Percentiles rank a stretch among this genome's conserved stretches.
phyloP scores from a whole-genome alignment of 1,139 yeast species.

The Debaryomyces subglobosus region DNA sequence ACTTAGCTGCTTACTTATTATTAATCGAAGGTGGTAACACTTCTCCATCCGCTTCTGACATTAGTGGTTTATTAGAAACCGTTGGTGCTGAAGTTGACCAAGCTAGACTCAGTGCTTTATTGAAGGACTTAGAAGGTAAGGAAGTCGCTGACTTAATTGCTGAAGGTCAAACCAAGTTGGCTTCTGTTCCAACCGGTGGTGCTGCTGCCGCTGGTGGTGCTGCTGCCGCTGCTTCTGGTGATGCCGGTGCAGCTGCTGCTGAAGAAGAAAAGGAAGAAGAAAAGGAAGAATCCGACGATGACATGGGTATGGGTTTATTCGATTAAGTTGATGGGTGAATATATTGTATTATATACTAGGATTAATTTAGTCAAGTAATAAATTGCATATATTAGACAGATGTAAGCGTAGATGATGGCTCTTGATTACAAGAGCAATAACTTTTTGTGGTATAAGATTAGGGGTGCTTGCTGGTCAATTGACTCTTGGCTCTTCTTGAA shows the following conservation, averaged over 20 bases:
- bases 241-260: constrained; percentile 43
- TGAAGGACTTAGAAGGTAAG: constrained; percentile 78
- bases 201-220: constrained; percentile 68
- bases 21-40: constrained; percentile 86
- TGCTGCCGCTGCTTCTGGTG: constrained; percentile 45
- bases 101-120: constrained; percentile 66
- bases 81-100: constrained; percentile 82
- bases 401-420: neutral
- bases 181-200: constrained; percentile 84
- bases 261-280: constrained; percentile 31
- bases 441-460: neutral
- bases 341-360: constrained; percentile 7
- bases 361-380: constrained; percentile 9
- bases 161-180: constrained; percentile 80
- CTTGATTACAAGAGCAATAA: neutral
- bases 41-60: constrained; percentile 74
- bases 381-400: constrained; percentile 6
- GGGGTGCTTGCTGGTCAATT: too few species aligned
- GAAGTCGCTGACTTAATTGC: constrained; percentile 73
- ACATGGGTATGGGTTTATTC: constrained; percentile 91
- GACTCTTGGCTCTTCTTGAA: too few species aligned
- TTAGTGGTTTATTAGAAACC: constrained; percentile 70
- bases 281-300: constrained; percentile 53
- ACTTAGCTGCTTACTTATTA: constrained; percentile 89
- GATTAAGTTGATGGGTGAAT: constrained; percentile 50